A percentile compares a stretch with the other conserved stretches of the same genome.
These are phyloP conservation scores for Puccinia horiana DNA, from an alignment of 1,284 basidiomycete genomes.

Conservation along the genomic window DNA sequence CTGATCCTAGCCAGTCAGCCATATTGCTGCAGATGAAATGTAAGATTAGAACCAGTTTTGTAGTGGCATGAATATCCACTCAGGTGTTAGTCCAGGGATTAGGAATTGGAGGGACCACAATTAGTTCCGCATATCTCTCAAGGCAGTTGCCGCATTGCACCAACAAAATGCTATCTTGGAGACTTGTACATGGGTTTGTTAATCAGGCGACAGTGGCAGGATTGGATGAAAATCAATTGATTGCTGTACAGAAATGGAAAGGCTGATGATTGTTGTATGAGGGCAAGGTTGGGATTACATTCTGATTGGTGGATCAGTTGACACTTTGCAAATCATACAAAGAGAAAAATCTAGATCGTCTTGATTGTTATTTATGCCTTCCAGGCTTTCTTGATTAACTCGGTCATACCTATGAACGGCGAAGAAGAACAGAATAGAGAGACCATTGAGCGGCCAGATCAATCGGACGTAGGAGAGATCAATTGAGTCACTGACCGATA, in stretches of 20 bases:
- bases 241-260: conserved; percentile 4
- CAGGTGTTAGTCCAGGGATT: too few relatives aligned
- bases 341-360: not conserved
- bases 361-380: conserved; percentile 62
- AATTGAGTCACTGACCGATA: conserved; percentile 69
- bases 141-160: too few relatives aligned
- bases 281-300: not conserved
- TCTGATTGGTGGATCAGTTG: not conserved
- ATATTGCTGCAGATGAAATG: too few relatives aligned
- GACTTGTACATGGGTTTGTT: too few relatives aligned
- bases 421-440: conserved; percentile 14
- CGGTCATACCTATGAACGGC: conserved; percentile 67
- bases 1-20: too few relatives aligned
- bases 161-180: too few relatives aligned
- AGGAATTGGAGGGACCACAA: too few relatives aligned
- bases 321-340: not conserved
- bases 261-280: not conserved
- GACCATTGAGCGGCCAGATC: not conserved
- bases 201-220: too few relatives aligned
- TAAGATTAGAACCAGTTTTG: too few relatives aligned
- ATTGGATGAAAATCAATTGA: conserved; percentile 14
- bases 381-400: conserved; percentile 70
- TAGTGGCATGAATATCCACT: too few relatives aligned
- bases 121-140: too few relatives aligned
- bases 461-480: conserved; percentile 30